Base-by-base conservation (phyloP, 768 basidiomycete species). In the Tulasnella calospora region DNA sequence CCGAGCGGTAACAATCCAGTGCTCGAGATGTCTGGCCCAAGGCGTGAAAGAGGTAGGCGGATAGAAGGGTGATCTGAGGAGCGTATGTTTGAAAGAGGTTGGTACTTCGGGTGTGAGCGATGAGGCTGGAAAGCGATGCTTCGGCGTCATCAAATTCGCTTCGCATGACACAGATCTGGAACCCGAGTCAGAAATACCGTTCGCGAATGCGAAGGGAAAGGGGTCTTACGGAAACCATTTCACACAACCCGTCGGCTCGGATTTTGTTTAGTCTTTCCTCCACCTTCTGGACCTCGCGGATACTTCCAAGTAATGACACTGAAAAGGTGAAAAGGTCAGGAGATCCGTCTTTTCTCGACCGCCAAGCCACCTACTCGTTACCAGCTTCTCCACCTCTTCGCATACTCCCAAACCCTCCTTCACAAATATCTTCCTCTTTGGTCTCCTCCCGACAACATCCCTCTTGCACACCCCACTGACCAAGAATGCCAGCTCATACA, bases 21-120 rank as follows among this genome's bases (percentile, higher is more conserved):
- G 93, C 93, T 2, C 89, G 86, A 15, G 86, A 85, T 0, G 85
- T 82, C 10, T 88, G 85, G 0, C 89, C 89, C 5, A 89, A 83
- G 1, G 92, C 89, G 82, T 94, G 93, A 6, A 92, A 90, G 38
- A 94, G 88, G 79, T 94, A 92, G 0, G 90, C 93, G 74, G 92
- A 88, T 78, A 91, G 88, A 9, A 94, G 85, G 7, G 91, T 87
- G 15, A 93, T 89, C 5, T 91, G 89, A 0, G 90, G 87, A 1
- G 89, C 85, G 81, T 90, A 93, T 0, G 83, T 73, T 40, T 82
- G 79, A 81, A 92, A 94, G 51, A 92, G 84, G n/a, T 83, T 82
- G 74, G 88, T 83, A 0, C 88, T 89, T 12, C 92, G 89, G 6
- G 89, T 87, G 80, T 92, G 90, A 1, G 92, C 88, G 57, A 92